A percentile compares a stretch with the other conserved stretches of the same genome.
Evolutionary conservation across 2,329 filamentous ascomycete genomes (phyloP).

Genomic region (Coccinonectria pachysandricola): DNA sequence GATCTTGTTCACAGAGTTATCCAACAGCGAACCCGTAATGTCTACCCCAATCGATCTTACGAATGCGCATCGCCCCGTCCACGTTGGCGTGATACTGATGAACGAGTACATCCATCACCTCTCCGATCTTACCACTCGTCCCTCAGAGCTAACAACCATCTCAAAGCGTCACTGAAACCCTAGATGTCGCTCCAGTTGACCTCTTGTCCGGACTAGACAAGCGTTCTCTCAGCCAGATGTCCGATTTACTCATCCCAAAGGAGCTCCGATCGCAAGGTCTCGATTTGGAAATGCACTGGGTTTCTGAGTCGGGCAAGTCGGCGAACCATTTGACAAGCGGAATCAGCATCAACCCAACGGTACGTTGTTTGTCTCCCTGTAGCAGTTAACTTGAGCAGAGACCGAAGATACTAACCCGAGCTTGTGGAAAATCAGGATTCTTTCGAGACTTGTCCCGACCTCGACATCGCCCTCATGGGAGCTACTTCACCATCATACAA

Average conservation of each 20-base stretch:
- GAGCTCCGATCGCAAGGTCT: conserved; percentile 13
- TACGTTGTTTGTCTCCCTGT: conserved; percentile 2
- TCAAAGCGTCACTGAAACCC: conserved; percentile 21
- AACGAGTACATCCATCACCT: conserved; percentile 4
- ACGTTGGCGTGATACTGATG: conserved; percentile 10
- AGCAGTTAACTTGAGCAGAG: background rate
- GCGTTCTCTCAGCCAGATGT: conserved; percentile 8
- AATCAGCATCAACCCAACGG: conserved; percentile 21
- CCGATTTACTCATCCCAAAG: conserved; percentile 6
- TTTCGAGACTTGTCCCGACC: conserved; percentile 27
- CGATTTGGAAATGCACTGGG: conserved; percentile 25
- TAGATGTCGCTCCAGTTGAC: conserved; percentile 26
- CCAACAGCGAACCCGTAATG: background rate
- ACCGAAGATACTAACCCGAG: too few species aligned
- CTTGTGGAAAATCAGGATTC: conserved; percentile 26
- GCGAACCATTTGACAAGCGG: conserved; percentile 15
- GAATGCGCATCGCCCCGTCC: conserved; percentile 2
- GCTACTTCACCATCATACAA: conserved; percentile 21
- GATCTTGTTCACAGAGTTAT: background rate
- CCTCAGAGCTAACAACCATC: background rate
- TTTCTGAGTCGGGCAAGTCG: conserved; percentile 16
- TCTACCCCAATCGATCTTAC: background rate
- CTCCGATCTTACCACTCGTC: background rate
- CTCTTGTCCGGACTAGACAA: conserved; percentile 13
- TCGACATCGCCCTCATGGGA: conserved; percentile 33